Evolutionary conservation across 2,329 filamentous ascomycete genomes (phyloP).

Genomic region (Mycosphaerelloides madeirae): DNA sequence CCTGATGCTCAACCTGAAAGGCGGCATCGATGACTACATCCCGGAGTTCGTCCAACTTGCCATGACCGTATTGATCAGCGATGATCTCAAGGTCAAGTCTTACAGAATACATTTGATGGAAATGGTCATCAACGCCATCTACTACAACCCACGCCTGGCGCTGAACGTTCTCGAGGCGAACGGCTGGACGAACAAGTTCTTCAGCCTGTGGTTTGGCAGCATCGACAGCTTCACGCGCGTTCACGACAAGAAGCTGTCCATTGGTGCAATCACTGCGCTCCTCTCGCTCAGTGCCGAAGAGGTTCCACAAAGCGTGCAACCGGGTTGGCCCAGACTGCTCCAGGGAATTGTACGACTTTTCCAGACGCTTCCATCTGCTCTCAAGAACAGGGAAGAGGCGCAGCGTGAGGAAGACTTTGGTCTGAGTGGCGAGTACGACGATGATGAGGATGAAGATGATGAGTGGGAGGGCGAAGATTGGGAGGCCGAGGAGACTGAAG

Average conservation of each 20-base stretch:
- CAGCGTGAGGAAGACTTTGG: slow-evolving; percentile 77
- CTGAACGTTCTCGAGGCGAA: slow-evolving; percentile 85
- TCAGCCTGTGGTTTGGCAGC: slow-evolving; percentile 95
- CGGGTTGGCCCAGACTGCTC: slow-evolving; percentile 88
- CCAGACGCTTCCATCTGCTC: slow-evolving; percentile 78
- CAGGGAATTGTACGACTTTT: slow-evolving; percentile 87
- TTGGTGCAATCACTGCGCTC: slow-evolving; percentile 84
- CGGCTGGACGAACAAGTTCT: slow-evolving; percentile 97
- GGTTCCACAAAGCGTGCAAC: slow-evolving; percentile 86
- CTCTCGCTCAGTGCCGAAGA: slow-evolving; percentile 74
- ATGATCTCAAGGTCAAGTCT: slow-evolving; percentile 82
- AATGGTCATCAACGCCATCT: slow-evolving; percentile 96
- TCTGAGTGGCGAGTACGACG: slow-evolving; percentile 67
- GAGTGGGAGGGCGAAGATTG: slow-evolving; percentile 75
- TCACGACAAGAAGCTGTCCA: slow-evolving; percentile 97
- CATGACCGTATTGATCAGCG: slow-evolving; percentile 72
- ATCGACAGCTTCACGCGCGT: slow-evolving; percentile 91
- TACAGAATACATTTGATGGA: slow-evolving; percentile 97
- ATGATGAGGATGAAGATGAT: slow-evolving; percentile 71
- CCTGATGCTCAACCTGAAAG: slow-evolving; percentile 91
- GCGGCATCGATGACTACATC: slow-evolving; percentile 81
- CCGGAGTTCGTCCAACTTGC: slow-evolving; percentile 84
- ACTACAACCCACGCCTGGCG: slow-evolving; percentile 87
- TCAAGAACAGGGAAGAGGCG: slow-evolving; percentile 89
- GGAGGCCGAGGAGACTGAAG: slow-evolving; percentile 60